phyloP scores from a whole-genome alignment of 768 basidiomycete genomes.

The Boletus speciosus region DNA sequence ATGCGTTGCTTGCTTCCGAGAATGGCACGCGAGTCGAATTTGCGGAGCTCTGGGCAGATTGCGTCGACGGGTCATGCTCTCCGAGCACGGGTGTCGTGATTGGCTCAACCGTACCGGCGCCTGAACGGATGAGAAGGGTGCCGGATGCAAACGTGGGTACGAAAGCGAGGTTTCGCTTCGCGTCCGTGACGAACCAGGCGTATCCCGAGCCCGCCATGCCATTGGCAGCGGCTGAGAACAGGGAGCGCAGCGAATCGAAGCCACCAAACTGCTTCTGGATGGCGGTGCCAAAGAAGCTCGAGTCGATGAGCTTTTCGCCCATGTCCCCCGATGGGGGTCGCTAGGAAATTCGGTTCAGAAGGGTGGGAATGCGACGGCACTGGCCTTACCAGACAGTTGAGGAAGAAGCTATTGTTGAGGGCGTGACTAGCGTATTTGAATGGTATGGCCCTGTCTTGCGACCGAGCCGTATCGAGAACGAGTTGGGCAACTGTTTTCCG shows the following conservation, averaged over 20 bases:
- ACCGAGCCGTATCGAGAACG: conserved; percentile 60
- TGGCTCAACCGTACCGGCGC: conserved; percentile 34
- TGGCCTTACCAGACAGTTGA: conserved; percentile 72
- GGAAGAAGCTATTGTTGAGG: conserved; percentile 94
- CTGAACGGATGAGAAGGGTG: conserved; percentile 75
- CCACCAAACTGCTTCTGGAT: conserved; percentile 52
- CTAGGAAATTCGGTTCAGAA: conserved; percentile 14
- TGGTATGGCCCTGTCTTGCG: conserved; percentile 57
- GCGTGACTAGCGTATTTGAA: conserved; percentile 93
- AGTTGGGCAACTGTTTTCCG: conserved; percentile 64
- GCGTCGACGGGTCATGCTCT: conserved; percentile 8
- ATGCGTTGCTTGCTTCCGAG: conserved; percentile 26
- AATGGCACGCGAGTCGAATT: conserved; percentile 22
- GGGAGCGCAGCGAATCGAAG: conserved; percentile 65
- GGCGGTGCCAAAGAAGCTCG: conserved; percentile 15
- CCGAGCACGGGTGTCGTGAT: conserved; percentile 29
- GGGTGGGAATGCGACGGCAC: background rate
- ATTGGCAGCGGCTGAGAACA: conserved; percentile 68
- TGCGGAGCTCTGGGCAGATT: background rate
- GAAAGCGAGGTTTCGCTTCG: conserved; percentile 58
- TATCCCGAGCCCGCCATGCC: conserved; percentile 81
- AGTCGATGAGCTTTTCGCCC: conserved; percentile 19
- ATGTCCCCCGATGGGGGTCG: conserved; percentile 30
- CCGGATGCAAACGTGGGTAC: conserved; percentile 87
- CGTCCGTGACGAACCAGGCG: conserved; percentile 84